Evolutionary conservation across 768 basidiomycete species (phyloP), one percentile per base, ranked within the genome.

Genomic region (Pleurotus eryngii): DNA sequence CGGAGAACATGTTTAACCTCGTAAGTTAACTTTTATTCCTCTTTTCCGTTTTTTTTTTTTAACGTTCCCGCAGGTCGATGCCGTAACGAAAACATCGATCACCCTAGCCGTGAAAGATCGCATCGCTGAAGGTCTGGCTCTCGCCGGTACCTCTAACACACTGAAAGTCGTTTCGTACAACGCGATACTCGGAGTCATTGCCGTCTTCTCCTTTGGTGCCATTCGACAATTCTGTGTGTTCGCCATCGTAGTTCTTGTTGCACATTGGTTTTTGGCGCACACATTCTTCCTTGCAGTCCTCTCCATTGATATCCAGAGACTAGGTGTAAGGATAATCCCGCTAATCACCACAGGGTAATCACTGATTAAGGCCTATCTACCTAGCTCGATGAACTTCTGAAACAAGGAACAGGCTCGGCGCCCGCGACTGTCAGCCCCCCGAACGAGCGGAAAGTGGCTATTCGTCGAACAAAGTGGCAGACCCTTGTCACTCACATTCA

Each of bases 1-100:
- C 93, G 2, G 96, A 98, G 74, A 98, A 98, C 65, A 98, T 98
- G 95, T 92, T 94, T 68, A 90, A 87, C 64, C 76, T 99, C 68
- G 94, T 94, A 69, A 60, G 86, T 70, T 27, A 14, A 20, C 46
- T 48, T 37, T 6, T 17, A 55, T 17, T 40, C 17, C 37, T 64
- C 49, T 42, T 46, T 46, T 37, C n/a, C 43, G 2, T 45, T n/a
- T 45, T 26, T 1, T 26, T 48, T 1, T 1, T 20, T n/a, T n/a
- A 12, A 48, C 14, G 5, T 17, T 49, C 40, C 58, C 66, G 22
- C 60, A 86, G 92, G 89, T 92, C 11, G 90, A 92, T 62, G 91
- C 91, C 0, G 90, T 96, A 24, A 83, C 86, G 3, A 86, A 79
- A 67, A 96, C 94, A 0, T 85, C 90, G 8, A 85, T 95, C n/a